A percentile compares a stretch with the other conserved stretches of the same genome.
phyloP scores from a whole-genome alignment of 352 stramenopile species.

The Phytophthora rubi region DNA sequence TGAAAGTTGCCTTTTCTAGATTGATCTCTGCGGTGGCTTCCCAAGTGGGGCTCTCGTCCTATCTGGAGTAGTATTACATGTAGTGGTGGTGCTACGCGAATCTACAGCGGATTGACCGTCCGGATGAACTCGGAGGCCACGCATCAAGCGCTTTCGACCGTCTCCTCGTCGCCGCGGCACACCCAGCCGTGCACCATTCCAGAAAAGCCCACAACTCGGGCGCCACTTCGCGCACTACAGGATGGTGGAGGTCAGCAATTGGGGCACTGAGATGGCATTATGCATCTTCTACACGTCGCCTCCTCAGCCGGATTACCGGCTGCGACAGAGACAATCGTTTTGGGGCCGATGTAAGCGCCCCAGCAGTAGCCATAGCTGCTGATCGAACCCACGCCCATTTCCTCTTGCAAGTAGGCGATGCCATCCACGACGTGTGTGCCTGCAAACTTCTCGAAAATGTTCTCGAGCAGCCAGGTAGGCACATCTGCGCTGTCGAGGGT shows the following conservation, averaged over 20 bases:
- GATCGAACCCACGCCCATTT: too few species aligned
- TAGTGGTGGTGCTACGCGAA: not conserved
- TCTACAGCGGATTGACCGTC: constrained; percentile 2
- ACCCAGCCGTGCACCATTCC: constrained; percentile 64
- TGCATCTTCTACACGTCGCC: constrained; percentile 36
- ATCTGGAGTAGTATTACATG: too few species aligned
- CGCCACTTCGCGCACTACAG: too few species aligned
- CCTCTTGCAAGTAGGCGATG: too few species aligned
- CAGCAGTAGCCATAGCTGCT: too few species aligned
- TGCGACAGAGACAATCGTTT: not conserved
- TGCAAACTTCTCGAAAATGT: too few species aligned
- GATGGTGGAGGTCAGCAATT: constrained; percentile 23
- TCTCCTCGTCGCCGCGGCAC: constrained; percentile 52
- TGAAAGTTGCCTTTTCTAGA: not conserved
- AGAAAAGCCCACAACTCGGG: constrained; percentile 43
- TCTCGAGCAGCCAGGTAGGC: too few species aligned
- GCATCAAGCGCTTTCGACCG: constrained; percentile 28
- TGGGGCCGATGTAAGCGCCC: not conserved
- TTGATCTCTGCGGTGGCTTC: too few species aligned
- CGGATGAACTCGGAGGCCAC: constrained; percentile 45
- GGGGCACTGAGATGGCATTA: constrained; percentile 38
- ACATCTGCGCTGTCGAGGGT: too few species aligned
- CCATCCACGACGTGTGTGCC: too few species aligned
- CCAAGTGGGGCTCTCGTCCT: too few species aligned
- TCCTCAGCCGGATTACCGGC: too few species aligned